Evolutionary conservation across 202 grass and related monocot species (phyloP), one percentile per base, ranked within the genome.

Genomic region (Schoenoplectus triqueter): DNA sequence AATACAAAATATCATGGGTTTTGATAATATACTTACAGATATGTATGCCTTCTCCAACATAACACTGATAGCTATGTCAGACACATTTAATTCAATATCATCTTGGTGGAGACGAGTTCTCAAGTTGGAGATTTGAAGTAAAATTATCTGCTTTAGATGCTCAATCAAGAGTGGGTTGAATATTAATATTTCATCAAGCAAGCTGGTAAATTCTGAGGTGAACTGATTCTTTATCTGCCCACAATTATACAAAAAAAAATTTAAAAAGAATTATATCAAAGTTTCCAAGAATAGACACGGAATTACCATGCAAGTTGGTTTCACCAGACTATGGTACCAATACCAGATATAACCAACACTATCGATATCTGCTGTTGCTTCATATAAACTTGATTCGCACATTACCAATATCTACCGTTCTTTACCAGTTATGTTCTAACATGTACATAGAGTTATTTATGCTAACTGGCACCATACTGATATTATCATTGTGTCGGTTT

Each of bases 111-210:
- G 50, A 19, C 81, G 81, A 59, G 21, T 71, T 71, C 54, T 70
- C 15, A 83, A 71, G 44, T 69, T 70, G 2, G 66, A 70, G 31
- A 83, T 69, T 83, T 83, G 81, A 70, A 59, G 21, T 70, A 45
- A 66, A 83, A 83, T 8, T 56, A 83, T 83, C 1, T 83, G 18
- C 44, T 83, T 83, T 65, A 83, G 63, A 70, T 83, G 22, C 65
- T 83, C 81, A 55, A 65, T 8, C 1, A 48, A 71, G 31, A 83
- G 65, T 3, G 81, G 62, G 3, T 83, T 83, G 66, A 83, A 83
- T 42, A 83, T 48, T 40, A 83, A n/a, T 69, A 70, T 70, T 71
- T 83, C 81, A 70, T 83, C 81, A 19, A 83, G 15, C 10, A 55
- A 69, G 52, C 66, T 22, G 8, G 59, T 57, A 83, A 83, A 83